Conservation (phyloP, 192 early-diverging fungal species). For the Diversispora epigaea region DNA sequence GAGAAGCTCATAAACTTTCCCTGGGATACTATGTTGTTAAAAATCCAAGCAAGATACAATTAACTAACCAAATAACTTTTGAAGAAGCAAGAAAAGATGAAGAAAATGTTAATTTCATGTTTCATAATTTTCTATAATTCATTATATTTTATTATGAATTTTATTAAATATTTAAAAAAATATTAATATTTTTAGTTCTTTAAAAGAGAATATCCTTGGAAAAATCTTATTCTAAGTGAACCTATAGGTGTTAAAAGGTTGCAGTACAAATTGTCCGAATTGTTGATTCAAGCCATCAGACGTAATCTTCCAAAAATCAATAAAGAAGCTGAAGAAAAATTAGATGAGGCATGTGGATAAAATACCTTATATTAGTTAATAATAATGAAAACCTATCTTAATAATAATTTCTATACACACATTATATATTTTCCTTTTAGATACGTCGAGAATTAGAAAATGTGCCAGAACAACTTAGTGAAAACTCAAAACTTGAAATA, state of each 20-base stretch:
- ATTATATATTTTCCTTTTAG: not conserved
- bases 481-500: not conserved
- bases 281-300: conserved; percentile 11
- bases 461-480: not conserved
- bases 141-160: not conserved
- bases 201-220: not conserved
- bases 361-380: too few relatives aligned
- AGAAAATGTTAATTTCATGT: not conserved
- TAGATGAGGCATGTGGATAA: not conserved
- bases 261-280: conserved; percentile 15
- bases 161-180: not conserved
- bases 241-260: not conserved
- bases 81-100: conserved; percentile 5
- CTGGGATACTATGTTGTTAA: conserved; percentile 58
- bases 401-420: not conserved
- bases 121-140: not conserved
- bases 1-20: conserved; percentile 47
- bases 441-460: not conserved
- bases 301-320: not conserved
- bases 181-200: conserved; percentile 6
- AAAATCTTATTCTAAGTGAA: not conserved
- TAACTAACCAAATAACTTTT: not conserved
- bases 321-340: conserved; percentile 21
- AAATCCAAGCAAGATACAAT: conserved; percentile 36
- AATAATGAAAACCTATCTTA: not conserved